A percentile compares a stretch with the other conserved stretches of the same genome.
Conservation (phyloP, 345 rosid genomes). For the Theobroma cacao region DNA sequence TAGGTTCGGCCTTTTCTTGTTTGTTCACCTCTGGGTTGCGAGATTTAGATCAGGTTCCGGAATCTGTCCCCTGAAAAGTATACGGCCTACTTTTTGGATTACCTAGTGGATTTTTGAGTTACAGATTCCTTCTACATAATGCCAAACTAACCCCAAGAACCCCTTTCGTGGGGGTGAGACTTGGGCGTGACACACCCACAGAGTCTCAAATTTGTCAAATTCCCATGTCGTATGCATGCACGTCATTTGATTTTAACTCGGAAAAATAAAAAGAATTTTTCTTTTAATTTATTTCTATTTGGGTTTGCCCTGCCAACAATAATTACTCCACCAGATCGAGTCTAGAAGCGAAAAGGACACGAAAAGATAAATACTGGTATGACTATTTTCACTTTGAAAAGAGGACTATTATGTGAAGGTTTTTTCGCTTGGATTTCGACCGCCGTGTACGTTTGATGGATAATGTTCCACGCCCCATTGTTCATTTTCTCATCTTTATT, state of each 20-base stretch:
- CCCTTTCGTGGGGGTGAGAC: background rate
- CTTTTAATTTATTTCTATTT: background rate
- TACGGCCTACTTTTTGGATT: background rate
- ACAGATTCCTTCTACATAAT: slow-evolving; percentile 13
- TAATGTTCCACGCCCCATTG: background rate
- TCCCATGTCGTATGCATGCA: background rate
- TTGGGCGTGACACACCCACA: slow-evolving; percentile 1
- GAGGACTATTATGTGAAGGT: background rate
- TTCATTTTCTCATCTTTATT: too few relatives aligned
- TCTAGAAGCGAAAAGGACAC: background rate
- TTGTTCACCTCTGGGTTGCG: background rate
- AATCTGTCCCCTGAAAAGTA: background rate
- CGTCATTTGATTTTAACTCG: background rate
- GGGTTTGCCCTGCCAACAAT: background rate
- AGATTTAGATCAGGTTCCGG: background rate
- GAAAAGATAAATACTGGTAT: background rate
- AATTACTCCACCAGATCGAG: background rate
- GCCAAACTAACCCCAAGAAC: background rate
- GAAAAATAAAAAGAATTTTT: background rate
- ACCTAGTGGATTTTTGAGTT: background rate
- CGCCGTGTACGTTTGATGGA: too few relatives aligned
- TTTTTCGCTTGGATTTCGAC: too few relatives aligned
- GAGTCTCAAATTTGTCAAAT: background rate
- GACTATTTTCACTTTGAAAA: background rate
- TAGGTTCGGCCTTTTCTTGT: background rate